These are phyloP conservation scores for Collybia sp. DNA, from an alignment of 768 basidiomycete species.

Conservation along the genomic window DNA sequence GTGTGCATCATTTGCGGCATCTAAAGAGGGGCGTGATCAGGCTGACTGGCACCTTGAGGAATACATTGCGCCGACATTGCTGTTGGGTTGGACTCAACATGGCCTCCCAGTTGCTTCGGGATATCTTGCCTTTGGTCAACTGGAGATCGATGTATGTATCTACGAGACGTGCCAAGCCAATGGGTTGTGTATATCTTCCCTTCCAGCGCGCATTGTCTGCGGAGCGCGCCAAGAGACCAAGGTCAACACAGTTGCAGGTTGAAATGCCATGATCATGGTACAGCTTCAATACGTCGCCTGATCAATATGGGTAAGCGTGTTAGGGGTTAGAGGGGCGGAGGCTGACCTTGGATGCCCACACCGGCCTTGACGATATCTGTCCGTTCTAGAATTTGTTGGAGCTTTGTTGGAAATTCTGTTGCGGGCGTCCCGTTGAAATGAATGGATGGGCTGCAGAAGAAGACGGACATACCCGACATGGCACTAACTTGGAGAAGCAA, in stretches of 20 bases:
- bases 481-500: slow-evolving; percentile 61
- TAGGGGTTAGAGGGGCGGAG: slow-evolving; percentile 7
- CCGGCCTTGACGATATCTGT: slow-evolving; percentile 61
- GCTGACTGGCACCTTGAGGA: background rate
- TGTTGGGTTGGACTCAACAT: slow-evolving; percentile 38
- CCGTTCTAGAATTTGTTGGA: slow-evolving; percentile 49
- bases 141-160: slow-evolving; percentile 50
- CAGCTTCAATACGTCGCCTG: slow-evolving; percentile 69
- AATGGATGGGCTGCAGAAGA: slow-evolving; percentile 6
- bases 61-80: slow-evolving; percentile 17
- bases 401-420: slow-evolving; percentile 48
- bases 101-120: slow-evolving; percentile 68
- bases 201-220: slow-evolving; percentile 73
- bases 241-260: slow-evolving; percentile 57
- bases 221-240: slow-evolving; percentile 62
- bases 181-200: slow-evolving; percentile 53
- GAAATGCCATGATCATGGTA: slow-evolving; percentile 41
- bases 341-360: slow-evolving; percentile 66
- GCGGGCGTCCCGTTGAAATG: background rate
- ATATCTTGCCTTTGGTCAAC: slow-evolving; percentile 56
- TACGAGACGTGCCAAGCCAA: slow-evolving; percentile 65
- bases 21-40: slow-evolving; percentile 26
- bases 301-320: slow-evolving; percentile 7
- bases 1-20: slow-evolving; percentile 72
- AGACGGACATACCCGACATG: slow-evolving; percentile 40